These are phyloP conservation scores for Alternaria ethzedia DNA, from an alignment of 2,329 filamentous ascomycete species.

Conservation along the genomic window DNA sequence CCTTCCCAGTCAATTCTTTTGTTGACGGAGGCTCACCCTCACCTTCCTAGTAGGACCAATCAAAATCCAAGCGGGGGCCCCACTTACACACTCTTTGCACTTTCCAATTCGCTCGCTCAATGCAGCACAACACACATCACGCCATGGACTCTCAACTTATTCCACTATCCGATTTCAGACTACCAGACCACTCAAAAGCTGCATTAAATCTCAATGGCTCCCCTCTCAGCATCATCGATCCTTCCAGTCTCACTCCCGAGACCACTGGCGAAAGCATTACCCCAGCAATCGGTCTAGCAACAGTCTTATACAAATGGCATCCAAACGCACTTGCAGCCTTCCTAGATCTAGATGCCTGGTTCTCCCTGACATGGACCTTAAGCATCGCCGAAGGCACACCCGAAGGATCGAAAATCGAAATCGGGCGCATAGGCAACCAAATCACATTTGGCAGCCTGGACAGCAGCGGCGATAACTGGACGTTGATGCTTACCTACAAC, in stretches of 20 bases:
- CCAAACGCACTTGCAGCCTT: constrained; percentile 25
- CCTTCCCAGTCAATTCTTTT: neutral
- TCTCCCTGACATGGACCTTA: constrained; percentile 28
- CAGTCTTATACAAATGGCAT: constrained; percentile 27
- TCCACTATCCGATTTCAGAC: constrained; percentile 10
- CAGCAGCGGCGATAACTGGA: constrained; percentile 23
- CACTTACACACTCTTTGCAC: constrained; percentile 10
- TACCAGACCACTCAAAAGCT: constrained; percentile 19
- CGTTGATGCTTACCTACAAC: constrained; percentile 29
- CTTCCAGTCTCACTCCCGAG: neutral
- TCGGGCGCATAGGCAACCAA: constrained; percentile 29
- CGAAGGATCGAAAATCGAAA: constrained; percentile 23
- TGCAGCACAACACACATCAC: neutral
- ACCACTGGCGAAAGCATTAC: constrained; percentile 2
- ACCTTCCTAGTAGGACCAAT: constrained; percentile 1
- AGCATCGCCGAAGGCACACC: constrained; percentile 11
- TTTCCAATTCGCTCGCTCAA: constrained; percentile 5
- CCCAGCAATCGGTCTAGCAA: constrained; percentile 23
- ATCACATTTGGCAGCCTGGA: constrained; percentile 31
- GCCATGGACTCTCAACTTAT: constrained; percentile 5
- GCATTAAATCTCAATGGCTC: constrained; percentile 9
- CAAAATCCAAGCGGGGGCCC: neutral
- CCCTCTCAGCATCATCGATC: constrained; percentile 16
- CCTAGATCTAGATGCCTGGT: constrained; percentile 33
- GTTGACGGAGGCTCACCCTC: neutral